Evolutionary conservation across 805 yeast genomes (phyloP).

Genomic region (Lipomyces kockii): DNA sequence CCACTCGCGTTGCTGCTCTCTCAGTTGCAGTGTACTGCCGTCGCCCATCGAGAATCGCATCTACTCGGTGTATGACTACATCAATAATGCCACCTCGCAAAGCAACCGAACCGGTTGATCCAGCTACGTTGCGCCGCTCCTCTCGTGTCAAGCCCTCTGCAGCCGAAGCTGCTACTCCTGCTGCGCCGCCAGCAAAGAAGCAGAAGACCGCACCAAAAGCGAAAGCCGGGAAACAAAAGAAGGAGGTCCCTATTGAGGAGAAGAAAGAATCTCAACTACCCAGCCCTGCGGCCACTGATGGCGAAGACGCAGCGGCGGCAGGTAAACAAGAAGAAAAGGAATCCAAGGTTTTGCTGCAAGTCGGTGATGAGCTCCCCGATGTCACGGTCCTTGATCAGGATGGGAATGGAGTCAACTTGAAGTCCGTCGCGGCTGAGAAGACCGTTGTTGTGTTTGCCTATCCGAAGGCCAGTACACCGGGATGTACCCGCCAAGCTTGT

Average conservation of each 20-base stretch:
- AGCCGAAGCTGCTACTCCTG: slow-evolving; percentile 8
- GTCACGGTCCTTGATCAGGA: slow-evolving; percentile 69
- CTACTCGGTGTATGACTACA: background rate
- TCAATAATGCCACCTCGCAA: slow-evolving; percentile 27
- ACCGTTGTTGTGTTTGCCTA: slow-evolving; percentile 56
- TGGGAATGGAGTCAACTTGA: slow-evolving; percentile 61
- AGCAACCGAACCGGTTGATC: slow-evolving; percentile 15
- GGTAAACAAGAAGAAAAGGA: slow-evolving; percentile 40
- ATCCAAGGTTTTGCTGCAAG: slow-evolving; percentile 6
- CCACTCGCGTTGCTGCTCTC: background rate
- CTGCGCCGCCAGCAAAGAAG: slow-evolving; percentile 12
- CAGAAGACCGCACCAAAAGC: slow-evolving; percentile 18
- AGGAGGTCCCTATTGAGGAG: slow-evolving; percentile 14
- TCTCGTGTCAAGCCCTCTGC: slow-evolving; percentile 11
- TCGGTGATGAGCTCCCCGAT: slow-evolving; percentile 59
- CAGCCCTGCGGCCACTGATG: slow-evolving; percentile 29
- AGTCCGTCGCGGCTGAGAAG: slow-evolving; percentile 38
- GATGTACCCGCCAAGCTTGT: slow-evolving; percentile 93
- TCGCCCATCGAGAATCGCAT: background rate
- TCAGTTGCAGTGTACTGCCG: background rate
- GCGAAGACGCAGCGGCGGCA: slow-evolving; percentile 17
- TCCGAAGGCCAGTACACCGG: slow-evolving; percentile 93
- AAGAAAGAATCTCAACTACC: slow-evolving; percentile 13
- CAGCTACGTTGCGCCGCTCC: slow-evolving; percentile 29
- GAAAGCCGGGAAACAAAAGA: slow-evolving; percentile 24